Evolutionary conservation across 2,329 filamentous ascomycete species (phyloP).

Genomic region (Macrophomina pseudophaseolina): DNA sequence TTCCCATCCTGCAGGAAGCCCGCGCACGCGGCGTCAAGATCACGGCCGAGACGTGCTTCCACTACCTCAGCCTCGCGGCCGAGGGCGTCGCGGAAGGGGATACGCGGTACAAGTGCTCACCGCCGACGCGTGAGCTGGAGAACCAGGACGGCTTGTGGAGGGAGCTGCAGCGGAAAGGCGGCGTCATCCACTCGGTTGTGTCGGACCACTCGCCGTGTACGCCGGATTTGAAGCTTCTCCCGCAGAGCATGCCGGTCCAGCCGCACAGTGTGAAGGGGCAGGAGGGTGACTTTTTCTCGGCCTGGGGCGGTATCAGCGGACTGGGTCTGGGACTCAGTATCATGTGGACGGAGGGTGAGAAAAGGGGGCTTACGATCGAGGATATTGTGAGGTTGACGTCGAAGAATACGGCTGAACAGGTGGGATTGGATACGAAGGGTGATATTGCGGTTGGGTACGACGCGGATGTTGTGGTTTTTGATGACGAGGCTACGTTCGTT

Average conservation of each 20-base stretch:
- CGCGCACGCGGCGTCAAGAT: slow-evolving; percentile 77
- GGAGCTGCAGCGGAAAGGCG: slow-evolving; percentile 69
- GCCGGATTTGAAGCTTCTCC: slow-evolving; percentile 88
- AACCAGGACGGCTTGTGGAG: slow-evolving; percentile 90
- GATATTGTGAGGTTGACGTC: slow-evolving; percentile 87
- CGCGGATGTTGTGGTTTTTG: slow-evolving; percentile 90
- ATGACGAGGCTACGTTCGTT: slow-evolving; percentile 79
- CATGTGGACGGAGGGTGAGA: slow-evolving; percentile 77
- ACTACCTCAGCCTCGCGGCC: slow-evolving; percentile 84
- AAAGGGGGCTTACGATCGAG: slow-evolving; percentile 63
- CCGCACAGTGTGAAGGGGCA: slow-evolving; percentile 42
- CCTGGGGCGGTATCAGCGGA: slow-evolving; percentile 95
- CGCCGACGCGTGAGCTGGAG: slow-evolving; percentile 78
- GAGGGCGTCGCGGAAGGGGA: slow-evolving; percentile 84
- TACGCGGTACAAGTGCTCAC: slow-evolving; percentile 93
- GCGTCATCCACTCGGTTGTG: slow-evolving; percentile 88
- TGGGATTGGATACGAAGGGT: slow-evolving; percentile 84
- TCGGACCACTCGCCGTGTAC: slow-evolving; percentile 97
- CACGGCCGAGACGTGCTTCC: slow-evolving; percentile 94
- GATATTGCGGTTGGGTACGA: slow-evolving; percentile 80
- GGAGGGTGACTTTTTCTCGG: slow-evolving; percentile 86
- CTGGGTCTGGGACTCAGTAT: slow-evolving; percentile 95
- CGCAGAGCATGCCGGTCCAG: slow-evolving; percentile 66
- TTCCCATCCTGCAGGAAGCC: slow-evolving; percentile 78
- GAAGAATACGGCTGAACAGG: slow-evolving; percentile 83